Percentiles rank a stretch among this genome's conserved stretches.
Evolutionary conservation across 2,329 filamentous ascomycete species (phyloP).

Genomic region (Dichotomopilus funicola): DNA sequence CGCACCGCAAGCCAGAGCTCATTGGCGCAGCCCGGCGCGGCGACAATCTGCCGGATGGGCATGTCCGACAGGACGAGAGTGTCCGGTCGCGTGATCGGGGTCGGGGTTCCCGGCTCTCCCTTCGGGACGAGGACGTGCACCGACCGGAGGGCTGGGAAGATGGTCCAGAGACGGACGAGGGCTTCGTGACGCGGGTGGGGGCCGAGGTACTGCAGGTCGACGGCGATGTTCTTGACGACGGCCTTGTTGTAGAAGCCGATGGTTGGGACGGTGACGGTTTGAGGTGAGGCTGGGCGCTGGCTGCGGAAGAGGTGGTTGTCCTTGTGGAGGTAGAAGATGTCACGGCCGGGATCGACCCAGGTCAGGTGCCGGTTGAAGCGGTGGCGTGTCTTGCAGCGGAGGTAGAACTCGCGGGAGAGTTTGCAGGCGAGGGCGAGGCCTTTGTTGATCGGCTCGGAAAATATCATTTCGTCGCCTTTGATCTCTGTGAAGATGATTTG

Average conservation of each 20-base stretch:
- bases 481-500: conserved; percentile 16
- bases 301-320: conserved; percentile 1
- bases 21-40: conserved; percentile 3
- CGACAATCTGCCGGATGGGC: conserved; percentile 2
- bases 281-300: neutral
- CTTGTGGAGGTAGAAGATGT: conserved; percentile 17
- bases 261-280: neutral
- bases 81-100: neutral
- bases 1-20: conserved; percentile 15
- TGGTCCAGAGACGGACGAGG: conserved; percentile 8
- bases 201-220: conserved; percentile 15
- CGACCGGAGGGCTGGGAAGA: conserved; percentile 9
- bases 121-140: conserved; percentile 16
- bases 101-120: conserved; percentile 6
- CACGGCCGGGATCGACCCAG: conserved; percentile 13
- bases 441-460: conserved; percentile 1
- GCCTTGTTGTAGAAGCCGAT: neutral
- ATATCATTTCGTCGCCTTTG: neutral
- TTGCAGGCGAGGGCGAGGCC: conserved; percentile 9
- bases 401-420: conserved; percentile 12
- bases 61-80: conserved; percentile 7
- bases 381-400: conserved; percentile 2
- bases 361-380: neutral
- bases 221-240: conserved; percentile 10
- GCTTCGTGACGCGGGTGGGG: conserved; percentile 6